Evolutionary conservation across 2,329 filamentous ascomycete genomes (phyloP).

Genomic region (Venturia carpophila): DNA sequence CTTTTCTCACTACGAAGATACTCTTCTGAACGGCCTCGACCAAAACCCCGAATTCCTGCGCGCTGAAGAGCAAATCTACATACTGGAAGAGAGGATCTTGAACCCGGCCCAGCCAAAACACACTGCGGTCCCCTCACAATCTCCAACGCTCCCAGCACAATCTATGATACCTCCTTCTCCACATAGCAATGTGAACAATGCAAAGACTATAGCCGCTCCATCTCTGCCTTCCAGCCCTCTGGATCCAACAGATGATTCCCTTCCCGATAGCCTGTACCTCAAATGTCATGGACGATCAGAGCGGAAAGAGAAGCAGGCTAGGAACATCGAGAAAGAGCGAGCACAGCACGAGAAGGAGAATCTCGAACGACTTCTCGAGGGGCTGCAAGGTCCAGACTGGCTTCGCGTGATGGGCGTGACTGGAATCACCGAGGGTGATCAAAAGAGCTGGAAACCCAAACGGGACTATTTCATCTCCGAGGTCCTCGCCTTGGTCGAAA

Average conservation of each 20-base stretch:
- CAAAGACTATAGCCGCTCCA: conserved; percentile 10
- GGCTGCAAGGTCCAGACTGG: conserved; percentile 88
- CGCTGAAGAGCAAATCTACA: conserved; percentile 62
- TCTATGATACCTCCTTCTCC: conserved; percentile 3
- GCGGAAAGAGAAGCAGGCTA: conserved; percentile 58
- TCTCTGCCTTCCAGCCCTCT: conserved; percentile 9
- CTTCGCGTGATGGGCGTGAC: conserved; percentile 84
- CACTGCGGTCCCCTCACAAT: conserved; percentile 25
- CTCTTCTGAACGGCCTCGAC: conserved; percentile 70
- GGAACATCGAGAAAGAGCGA: conserved; percentile 59
- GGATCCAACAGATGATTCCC: conserved; percentile 41
- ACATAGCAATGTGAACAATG: conserved; percentile 12
- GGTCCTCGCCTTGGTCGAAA: conserved; percentile 72
- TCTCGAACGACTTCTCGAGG: conserved; percentile 63
- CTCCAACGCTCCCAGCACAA: conserved; percentile 9
- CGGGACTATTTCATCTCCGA: conserved; percentile 77
- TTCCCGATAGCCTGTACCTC: conserved; percentile 49
- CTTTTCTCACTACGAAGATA: conserved; percentile 89
- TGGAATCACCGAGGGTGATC: conserved; percentile 73
- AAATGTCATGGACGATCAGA: conserved; percentile 54
- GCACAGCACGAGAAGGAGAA: conserved; percentile 60
- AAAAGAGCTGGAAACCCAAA: conserved; percentile 79
- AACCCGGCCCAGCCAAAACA: conserved; percentile 23
- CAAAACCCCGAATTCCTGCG: conserved; percentile 73
- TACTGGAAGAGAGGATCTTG: conserved; percentile 50